Percentiles rank a stretch among this genome's conserved stretches.
Conservation (phyloP, 2,329 filamentous ascomycete species). For the Nemania sp. region DNA sequence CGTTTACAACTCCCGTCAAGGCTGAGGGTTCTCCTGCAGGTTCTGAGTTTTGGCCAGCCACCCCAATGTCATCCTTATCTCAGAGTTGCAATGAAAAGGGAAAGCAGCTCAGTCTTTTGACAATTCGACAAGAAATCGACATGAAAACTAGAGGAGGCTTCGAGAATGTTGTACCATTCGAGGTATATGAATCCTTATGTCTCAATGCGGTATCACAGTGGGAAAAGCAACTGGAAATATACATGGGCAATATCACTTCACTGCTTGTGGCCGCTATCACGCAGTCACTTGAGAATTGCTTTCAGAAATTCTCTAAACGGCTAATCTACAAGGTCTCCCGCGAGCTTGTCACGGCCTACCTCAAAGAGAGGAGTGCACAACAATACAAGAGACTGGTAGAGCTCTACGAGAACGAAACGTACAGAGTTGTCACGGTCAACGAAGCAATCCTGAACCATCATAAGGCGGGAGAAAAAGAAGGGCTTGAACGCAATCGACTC, state of each 20-base stretch:
- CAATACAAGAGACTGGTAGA: slow-evolving; percentile 45
- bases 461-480: slow-evolving; percentile 19
- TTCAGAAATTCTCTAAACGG: slow-evolving; percentile 50
- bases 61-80: background rate
- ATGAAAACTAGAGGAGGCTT: slow-evolving; percentile 58
- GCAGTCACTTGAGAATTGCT: slow-evolving; percentile 49
- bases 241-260: slow-evolving; percentile 31
- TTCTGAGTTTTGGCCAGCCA: background rate
- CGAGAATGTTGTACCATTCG: slow-evolving; percentile 58
- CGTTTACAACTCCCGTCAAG: slow-evolving; percentile 18
- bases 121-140: slow-evolving; percentile 58
- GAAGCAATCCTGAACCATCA: slow-evolving; percentile 37
- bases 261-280: slow-evolving; percentile 52
- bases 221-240: slow-evolving; percentile 53
- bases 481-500: slow-evolving; percentile 51
- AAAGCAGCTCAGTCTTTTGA: slow-evolving; percentile 37
- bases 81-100: background rate
- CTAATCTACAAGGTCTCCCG: slow-evolving; percentile 52
- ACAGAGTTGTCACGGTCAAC: slow-evolving; percentile 60
- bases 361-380: slow-evolving; percentile 44
- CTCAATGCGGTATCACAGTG: slow-evolving; percentile 59
- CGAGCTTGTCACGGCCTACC: slow-evolving; percentile 47
- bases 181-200: slow-evolving; percentile 62
- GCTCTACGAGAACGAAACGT: slow-evolving; percentile 55
- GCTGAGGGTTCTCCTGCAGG: background rate